Percentiles rank a stretch among this genome's conserved stretches.
Evolutionary conservation across 2,329 filamentous ascomycete species (phyloP).

Genomic region (Colletotrichum tamarilloi): DNA sequence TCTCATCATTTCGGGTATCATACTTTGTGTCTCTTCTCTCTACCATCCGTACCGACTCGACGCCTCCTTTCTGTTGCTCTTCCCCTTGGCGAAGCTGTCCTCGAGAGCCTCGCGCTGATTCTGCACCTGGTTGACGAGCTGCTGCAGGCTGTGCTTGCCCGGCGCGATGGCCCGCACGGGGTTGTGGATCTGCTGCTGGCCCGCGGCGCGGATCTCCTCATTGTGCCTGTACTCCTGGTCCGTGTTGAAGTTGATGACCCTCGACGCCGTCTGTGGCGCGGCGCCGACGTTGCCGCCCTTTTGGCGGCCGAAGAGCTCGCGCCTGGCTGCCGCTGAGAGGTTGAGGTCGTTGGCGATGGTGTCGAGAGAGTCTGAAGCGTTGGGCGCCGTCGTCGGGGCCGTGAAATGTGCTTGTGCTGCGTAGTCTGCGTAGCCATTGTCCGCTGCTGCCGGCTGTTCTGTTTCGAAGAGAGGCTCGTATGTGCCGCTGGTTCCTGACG

Average conservation of each 20-base stretch:
- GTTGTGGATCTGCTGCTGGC: conserved; percentile 80
- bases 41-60: conserved; percentile 86
- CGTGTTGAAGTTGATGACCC: conserved; percentile 88
- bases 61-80: conserved; percentile 83
- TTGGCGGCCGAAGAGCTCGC: conserved; percentile 86
- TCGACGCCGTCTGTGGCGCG: conserved; percentile 62
- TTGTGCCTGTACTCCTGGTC: conserved; percentile 89
- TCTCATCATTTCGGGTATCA: conserved; percentile 26
- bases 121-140: conserved; percentile 85
- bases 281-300: conserved; percentile 54
- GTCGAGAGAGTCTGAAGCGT: conserved; percentile 68
- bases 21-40: neutral
- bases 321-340: conserved; percentile 78
- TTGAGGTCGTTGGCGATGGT: conserved; percentile 82
- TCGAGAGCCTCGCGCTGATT: conserved; percentile 89
- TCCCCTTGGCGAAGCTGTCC: conserved; percentile 88
- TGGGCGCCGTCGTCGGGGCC: conserved; percentile 42
- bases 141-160: conserved; percentile 89
- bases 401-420: conserved; percentile 47
- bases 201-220: conserved; percentile 76
- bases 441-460: conserved; percentile 38
- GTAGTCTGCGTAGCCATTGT: conserved; percentile 46
- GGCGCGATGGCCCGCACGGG: conserved; percentile 85
- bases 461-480: conserved; percentile 66
- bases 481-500: conserved; percentile 38